phyloP scores from a whole-genome alignment of 2,329 filamentous ascomycete species.

The Aspergillus sp. region DNA sequence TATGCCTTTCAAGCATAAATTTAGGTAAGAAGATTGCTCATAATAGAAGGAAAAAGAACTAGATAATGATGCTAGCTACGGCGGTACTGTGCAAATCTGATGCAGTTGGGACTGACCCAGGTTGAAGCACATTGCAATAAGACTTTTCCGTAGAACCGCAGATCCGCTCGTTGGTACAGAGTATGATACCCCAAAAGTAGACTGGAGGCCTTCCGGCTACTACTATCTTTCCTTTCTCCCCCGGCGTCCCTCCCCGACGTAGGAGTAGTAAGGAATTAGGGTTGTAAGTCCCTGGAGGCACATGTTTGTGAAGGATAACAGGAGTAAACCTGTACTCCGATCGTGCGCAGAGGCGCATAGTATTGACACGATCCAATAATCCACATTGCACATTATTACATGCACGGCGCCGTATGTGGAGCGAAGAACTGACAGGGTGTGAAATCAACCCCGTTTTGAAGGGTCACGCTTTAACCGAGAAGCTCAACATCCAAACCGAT shows the following conservation, averaged over 20 bases:
- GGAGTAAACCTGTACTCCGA: background rate
- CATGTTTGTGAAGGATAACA: background rate
- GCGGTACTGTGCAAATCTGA: background rate
- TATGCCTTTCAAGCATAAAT: background rate
- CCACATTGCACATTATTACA: background rate
- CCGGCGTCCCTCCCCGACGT: slow-evolving; percentile 1
- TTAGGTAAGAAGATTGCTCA: background rate
- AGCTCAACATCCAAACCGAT: slow-evolving; percentile 96
- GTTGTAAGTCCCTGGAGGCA: background rate
- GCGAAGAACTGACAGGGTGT: background rate
- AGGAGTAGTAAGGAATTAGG: background rate
- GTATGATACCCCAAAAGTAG: background rate
- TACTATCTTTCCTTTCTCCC: background rate
- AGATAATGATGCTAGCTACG: slow-evolving; percentile 7
- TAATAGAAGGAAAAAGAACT: background rate
- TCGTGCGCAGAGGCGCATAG: background rate
- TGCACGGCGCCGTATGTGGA: background rate
- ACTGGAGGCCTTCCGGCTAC: background rate
- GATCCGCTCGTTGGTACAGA: slow-evolving; percentile 1
- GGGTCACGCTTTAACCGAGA: slow-evolving; percentile 50
- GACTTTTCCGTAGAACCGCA: background rate
- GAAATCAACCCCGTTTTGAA: background rate
- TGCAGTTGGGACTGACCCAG: background rate
- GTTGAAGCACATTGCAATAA: background rate
- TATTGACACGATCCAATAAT: background rate